Evolutionary conservation across 805 yeast genomes (phyloP), one percentile per base, ranked within the genome.

Genomic region (Wickerhamiella musiphila): DNA sequence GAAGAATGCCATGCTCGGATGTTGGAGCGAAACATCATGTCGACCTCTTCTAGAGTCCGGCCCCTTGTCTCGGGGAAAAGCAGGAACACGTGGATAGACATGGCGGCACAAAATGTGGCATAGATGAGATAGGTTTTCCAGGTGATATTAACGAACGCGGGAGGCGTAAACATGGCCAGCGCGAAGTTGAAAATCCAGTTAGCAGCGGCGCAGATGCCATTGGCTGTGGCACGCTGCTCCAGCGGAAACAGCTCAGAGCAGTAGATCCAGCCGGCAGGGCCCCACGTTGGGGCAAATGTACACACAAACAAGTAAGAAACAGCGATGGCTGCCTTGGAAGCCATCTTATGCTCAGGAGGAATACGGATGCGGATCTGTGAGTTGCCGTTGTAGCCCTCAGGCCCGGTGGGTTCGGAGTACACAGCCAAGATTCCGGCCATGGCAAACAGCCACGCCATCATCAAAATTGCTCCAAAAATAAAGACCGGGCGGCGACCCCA

Each of bases 271-370:
- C 70, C 71, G 38, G 68, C 70, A 26, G 90, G 83, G 51, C 86
- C 86, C 86, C 90, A 79, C 16, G 86, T 68, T 4, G 79, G 64
- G 7, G 90, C 92, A 57, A 76, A 76, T 51, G 73, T 73, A 34
- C 74, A 71, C 43, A 79, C 73, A 50, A 75, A 79, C 39, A 66
- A 40, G 51, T 70, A 68, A 5, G 61, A 53, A 43, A 66, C 64
- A 13, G 70, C 70, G 45, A 70, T 62, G 46, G 66, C 57, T 28
- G 60, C 65, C 49, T 63, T 60, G 33, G 62, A 57, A 6, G 65
- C 60, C 16, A 53, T 40, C 18, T 40, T 46, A 20, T 56, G 40
- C 15, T 39, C 35, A 5, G 29, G 32, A 11, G 47, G 46, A 19
- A 44, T 45, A 28, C 31, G 34, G 24, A 45, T 41, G 6, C 39